Conservation (phyloP, 177 flowering plant species). For the Vitis hybrid region DNA sequence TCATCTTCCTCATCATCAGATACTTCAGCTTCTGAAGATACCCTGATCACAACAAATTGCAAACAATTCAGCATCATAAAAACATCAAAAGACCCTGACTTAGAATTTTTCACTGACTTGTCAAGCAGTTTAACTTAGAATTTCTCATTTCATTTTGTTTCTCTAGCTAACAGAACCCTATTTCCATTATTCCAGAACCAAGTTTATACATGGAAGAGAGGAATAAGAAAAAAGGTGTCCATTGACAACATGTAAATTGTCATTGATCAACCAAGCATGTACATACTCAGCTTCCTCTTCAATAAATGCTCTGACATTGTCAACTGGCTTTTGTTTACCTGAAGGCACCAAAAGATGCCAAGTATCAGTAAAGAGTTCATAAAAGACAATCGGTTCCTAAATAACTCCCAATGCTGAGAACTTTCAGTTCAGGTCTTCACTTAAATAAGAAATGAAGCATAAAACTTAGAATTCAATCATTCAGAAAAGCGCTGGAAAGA, state of each 20-base stretch:
- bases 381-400: background rate
- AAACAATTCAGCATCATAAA: slow-evolving; percentile 8
- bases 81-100: background rate
- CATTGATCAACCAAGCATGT: background rate
- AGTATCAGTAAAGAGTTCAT: background rate
- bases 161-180: background rate
- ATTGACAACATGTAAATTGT: background rate
- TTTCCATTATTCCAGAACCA: background rate
- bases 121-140: background rate
- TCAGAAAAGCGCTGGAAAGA: background rate
- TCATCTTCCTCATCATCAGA: slow-evolving; percentile 76
- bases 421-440: background rate
- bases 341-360: slow-evolving; percentile 13
- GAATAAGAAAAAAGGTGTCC: background rate
- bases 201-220: slow-evolving; percentile 1
- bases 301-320: slow-evolving; percentile 50
- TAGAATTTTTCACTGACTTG: background rate
- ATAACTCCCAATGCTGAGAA: background rate
- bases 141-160: background rate
- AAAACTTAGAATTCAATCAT: background rate
- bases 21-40: slow-evolving; percentile 63
- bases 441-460: background rate
- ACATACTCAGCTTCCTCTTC: slow-evolving; percentile 97
- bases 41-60: slow-evolving; percentile 45
- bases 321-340: slow-evolving; percentile 42